phyloP scores from a whole-genome alignment of 2,329 filamentous ascomycete genomes.

The Trichoderma lentiforme region DNA sequence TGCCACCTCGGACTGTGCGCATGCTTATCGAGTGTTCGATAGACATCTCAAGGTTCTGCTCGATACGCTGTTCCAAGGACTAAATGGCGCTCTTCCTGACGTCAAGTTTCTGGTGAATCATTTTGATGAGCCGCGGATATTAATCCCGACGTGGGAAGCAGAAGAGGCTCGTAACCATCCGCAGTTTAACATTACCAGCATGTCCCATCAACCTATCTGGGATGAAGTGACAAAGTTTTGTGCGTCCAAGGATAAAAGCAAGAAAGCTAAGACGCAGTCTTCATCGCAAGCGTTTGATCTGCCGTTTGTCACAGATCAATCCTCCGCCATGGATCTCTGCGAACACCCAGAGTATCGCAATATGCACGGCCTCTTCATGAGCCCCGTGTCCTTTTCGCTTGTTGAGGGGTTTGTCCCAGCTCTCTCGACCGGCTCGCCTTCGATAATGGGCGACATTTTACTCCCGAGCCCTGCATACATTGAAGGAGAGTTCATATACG shows the following conservation, averaged over 20 bases:
- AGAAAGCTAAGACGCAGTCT: neutral
- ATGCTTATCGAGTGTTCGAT: conserved; percentile 33
- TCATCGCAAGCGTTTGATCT: conserved; percentile 27
- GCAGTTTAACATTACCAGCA: conserved; percentile 25
- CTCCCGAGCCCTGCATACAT: conserved; percentile 51
- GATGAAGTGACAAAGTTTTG: conserved; percentile 33
- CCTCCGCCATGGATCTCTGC: conserved; percentile 39
- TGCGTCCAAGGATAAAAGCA: neutral
- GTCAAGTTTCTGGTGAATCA: conserved; percentile 45
- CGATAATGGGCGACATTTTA: conserved; percentile 51
- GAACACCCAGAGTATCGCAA: conserved; percentile 41
- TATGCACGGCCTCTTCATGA: conserved; percentile 44
- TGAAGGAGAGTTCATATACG: conserved; percentile 42
- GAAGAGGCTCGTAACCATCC: neutral
- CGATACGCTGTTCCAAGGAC: conserved; percentile 28
- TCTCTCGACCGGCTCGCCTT: conserved; percentile 42
- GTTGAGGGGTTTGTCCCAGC: conserved; percentile 44
- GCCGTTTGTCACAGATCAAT: conserved; percentile 36
- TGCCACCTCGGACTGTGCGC: conserved; percentile 32
- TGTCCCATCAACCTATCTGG: conserved; percentile 32
- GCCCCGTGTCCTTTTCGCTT: conserved; percentile 41
- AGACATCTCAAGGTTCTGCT: conserved; percentile 33
- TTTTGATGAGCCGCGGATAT: conserved; percentile 46
- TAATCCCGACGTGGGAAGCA: conserved; percentile 28
- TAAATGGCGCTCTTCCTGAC: conserved; percentile 32